phyloP scores from a whole-genome alignment of 495 filamentous ascomycete genomes.

The Immersiella caudata region DNA sequence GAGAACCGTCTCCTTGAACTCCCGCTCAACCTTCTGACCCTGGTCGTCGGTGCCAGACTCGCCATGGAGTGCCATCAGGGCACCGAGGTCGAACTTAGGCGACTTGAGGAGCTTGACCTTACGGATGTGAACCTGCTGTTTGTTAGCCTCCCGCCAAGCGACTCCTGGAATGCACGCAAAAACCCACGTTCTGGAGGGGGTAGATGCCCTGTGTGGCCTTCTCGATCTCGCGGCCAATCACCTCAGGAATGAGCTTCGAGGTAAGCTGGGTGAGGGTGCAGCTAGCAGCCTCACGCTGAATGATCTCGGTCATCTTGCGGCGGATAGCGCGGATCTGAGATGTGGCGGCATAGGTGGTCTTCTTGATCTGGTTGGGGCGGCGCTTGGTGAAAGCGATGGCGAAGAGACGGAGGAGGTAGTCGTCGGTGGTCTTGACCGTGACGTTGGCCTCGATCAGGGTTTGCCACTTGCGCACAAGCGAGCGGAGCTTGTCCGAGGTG shows the following conservation, averaged over 20 bases:
- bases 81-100: slow-evolving; percentile 98
- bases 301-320: slow-evolving; percentile 99
- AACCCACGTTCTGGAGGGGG: slow-evolving; percentile 93
- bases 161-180: neutral
- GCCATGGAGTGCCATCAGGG: slow-evolving; percentile 91
- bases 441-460: slow-evolving; percentile 98
- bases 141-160: slow-evolving; percentile 21
- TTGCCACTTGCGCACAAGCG: slow-evolving; percentile 99
- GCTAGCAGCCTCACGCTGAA: slow-evolving; percentile 89
- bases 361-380: slow-evolving; percentile 99
- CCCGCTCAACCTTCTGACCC: slow-evolving; percentile 97
- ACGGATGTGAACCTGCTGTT: slow-evolving; percentile 89
- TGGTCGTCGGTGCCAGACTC: slow-evolving; percentile 95
- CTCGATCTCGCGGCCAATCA: slow-evolving; percentile 99
- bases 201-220: slow-evolving; percentile 99
- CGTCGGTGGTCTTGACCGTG: slow-evolving; percentile 98
- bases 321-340: slow-evolving; percentile 96
- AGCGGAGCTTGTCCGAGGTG: slow-evolving; percentile 99
- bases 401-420: slow-evolving; percentile 98
- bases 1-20: slow-evolving; percentile 97
- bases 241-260: slow-evolving; percentile 97
- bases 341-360: slow-evolving; percentile 95
- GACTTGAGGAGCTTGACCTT: slow-evolving; percentile 99
- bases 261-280: slow-evolving; percentile 94
- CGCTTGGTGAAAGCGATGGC: slow-evolving; percentile 99